Evolutionary conservation across 768 basidiomycete species (phyloP).

Genomic region (Boletus barrowsii): DNA sequence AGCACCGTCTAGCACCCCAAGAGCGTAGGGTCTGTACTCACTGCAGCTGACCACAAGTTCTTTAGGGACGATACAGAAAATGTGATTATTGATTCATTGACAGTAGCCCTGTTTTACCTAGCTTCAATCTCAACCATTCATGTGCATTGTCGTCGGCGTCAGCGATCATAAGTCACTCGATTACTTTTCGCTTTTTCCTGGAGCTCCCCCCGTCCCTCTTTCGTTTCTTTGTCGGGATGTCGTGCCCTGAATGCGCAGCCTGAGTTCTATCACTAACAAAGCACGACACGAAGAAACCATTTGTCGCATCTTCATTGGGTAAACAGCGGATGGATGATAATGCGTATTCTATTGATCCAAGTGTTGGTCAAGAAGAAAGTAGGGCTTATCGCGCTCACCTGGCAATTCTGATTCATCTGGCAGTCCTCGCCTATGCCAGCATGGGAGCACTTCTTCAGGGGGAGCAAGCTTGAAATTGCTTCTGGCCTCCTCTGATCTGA

Average conservation of each 20-base stretch:
- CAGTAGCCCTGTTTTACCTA: conserved; percentile 25
- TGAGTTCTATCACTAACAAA: conserved; percentile 45
- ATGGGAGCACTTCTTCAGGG: conserved; percentile 63
- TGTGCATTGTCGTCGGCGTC: conserved; percentile 4
- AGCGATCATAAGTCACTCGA: background rate
- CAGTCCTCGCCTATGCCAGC: conserved; percentile 81
- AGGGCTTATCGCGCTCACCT: conserved; percentile 35
- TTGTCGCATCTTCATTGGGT: conserved; percentile 82
- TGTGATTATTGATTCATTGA: conserved; percentile 31
- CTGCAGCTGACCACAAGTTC: conserved; percentile 34
- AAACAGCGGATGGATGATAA: conserved; percentile 66
- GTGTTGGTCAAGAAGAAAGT: background rate
- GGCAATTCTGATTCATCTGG: conserved; percentile 56
- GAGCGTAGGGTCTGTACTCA: conserved; percentile 33
- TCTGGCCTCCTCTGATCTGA: conserved; percentile 68
- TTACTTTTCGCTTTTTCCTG: conserved; percentile 20
- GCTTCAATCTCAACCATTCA: conserved; percentile 11
- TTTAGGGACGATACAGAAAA: conserved; percentile 28
- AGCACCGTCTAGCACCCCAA: conserved; percentile 21
- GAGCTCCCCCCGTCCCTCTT: conserved; percentile 17
- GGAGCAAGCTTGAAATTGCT: conserved; percentile 69
- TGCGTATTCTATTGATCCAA: conserved; percentile 46
- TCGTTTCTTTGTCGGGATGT: conserved; percentile 23
- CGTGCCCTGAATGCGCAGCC: background rate
- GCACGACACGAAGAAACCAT: conserved; percentile 98